Percentiles rank a stretch among this genome's conserved stretches.
Evolutionary conservation across 257 asterid species (phyloP).

Genomic region (Marsdenia floribunda): DNA sequence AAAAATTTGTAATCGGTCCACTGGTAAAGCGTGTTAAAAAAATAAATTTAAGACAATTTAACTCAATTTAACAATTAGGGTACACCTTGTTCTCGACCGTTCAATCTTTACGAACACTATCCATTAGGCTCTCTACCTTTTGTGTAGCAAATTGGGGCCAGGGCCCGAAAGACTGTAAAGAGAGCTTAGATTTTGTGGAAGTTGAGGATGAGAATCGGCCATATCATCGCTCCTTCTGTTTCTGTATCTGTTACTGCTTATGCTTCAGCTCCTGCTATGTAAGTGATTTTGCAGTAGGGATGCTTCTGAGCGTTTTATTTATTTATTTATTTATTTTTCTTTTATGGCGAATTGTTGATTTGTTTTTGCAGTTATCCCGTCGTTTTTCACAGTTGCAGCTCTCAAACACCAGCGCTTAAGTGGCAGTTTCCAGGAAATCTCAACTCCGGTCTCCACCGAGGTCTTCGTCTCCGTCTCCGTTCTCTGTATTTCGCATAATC

Average conservation of each 20-base stretch:
- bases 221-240: background rate
- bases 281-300: background rate
- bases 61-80: too few relatives aligned
- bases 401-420: background rate
- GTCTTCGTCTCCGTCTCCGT: background rate
- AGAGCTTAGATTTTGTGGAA: background rate
- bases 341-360: background rate
- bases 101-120: background rate
- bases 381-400: background rate
- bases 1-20: too few relatives aligned
- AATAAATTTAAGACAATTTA: too few relatives aligned
- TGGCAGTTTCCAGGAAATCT: background rate
- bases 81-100: too few relatives aligned
- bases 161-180: background rate
- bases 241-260: background rate
- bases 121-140: background rate
- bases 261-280: slow-evolving; percentile 6
- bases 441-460: background rate
- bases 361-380: background rate
- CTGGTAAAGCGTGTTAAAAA: too few relatives aligned
- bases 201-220: slow-evolving; percentile 13
- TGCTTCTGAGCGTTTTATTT: background rate
- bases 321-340: too few relatives aligned
- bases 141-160: background rate
- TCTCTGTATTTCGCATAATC: background rate